Percentiles rank a stretch among this genome's conserved stretches.
Conservation (phyloP, 73 alveolate species). For the Paramecium octaurelia region DNA sequence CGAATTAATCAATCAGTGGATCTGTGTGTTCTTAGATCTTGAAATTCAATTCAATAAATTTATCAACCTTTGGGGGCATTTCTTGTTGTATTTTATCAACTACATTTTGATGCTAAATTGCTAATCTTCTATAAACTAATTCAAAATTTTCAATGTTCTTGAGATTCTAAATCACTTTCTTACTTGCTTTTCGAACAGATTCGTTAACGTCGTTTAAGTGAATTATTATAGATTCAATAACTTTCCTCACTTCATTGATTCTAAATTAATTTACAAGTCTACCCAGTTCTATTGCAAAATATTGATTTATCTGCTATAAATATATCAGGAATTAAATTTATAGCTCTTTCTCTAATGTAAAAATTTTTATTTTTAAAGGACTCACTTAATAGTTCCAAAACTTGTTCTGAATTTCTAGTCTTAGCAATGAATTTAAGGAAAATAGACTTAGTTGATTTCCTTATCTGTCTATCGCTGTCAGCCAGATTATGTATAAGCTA, state of each 20-base stretch:
- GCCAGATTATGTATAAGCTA: background rate
- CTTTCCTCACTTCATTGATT: background rate
- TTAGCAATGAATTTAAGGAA: background rate
- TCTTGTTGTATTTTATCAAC: background rate
- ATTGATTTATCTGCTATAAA: background rate
- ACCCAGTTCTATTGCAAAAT: conserved; percentile 10
- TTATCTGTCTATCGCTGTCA: background rate
- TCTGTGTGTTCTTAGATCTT: background rate
- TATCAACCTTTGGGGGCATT: background rate
- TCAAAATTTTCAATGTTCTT: conserved; percentile 14
- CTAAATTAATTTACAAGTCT: background rate
- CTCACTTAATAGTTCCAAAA: background rate
- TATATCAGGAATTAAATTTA: conserved; percentile 1
- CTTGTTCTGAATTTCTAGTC: background rate
- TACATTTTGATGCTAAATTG: background rate
- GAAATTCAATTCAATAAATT: conserved; percentile 6
- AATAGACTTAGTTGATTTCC: conserved; percentile 7
- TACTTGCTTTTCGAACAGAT: background rate
- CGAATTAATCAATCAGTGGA: background rate
- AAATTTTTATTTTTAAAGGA: background rate
- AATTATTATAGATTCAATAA: background rate
- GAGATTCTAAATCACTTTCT: background rate
- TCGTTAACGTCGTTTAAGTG: background rate
- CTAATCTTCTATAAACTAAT: conserved; percentile 35
- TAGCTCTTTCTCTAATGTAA: conserved; percentile 10